These are phyloP conservation scores for Phyllachora maydis DNA, from an alignment of 2,329 filamentous ascomycete species.

Conservation along the genomic window DNA sequence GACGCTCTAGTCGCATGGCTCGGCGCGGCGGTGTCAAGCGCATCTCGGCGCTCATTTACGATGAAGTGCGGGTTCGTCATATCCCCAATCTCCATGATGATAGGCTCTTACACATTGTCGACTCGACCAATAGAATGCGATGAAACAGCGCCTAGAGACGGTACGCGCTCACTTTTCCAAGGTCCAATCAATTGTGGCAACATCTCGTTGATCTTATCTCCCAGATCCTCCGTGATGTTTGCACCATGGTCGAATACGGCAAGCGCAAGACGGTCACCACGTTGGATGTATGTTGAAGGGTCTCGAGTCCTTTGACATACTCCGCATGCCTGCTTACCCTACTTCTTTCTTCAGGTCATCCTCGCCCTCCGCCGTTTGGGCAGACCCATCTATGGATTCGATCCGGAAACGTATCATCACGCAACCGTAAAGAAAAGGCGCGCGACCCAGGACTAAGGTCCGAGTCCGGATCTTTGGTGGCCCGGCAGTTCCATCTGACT, in stretches of 20 bases:
- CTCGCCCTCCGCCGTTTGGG: constrained; percentile 25
- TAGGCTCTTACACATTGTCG: no score
- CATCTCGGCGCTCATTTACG: constrained; percentile 44
- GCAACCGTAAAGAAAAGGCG: no score
- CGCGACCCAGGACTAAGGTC: no score
- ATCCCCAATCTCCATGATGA: no score
- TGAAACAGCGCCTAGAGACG: constrained; percentile 25
- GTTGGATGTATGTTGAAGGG: no score
- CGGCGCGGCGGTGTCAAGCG: constrained; percentile 60
- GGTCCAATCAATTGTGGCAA: no score
- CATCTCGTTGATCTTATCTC: no score
- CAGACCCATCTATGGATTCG: constrained; percentile 36
- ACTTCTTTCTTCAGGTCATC: constrained; percentile 38
- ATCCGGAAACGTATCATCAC: constrained; percentile 18
- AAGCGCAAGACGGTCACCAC: constrained; percentile 41
- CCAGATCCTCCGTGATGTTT: constrained; percentile 32
- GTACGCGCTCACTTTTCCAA: constrained; percentile 19
- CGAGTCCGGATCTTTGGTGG: no score
- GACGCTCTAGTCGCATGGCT: constrained; percentile 38
- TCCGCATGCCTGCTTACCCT: no score
- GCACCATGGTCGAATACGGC: constrained; percentile 29
- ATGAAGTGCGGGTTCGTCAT: constrained; percentile 37
- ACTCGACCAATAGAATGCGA: no score
- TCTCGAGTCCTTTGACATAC: no score
- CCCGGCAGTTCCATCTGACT: no score